Conservation (phyloP, 495 filamentous ascomycete genomes). For the Hypoxylon trugodes region DNA sequence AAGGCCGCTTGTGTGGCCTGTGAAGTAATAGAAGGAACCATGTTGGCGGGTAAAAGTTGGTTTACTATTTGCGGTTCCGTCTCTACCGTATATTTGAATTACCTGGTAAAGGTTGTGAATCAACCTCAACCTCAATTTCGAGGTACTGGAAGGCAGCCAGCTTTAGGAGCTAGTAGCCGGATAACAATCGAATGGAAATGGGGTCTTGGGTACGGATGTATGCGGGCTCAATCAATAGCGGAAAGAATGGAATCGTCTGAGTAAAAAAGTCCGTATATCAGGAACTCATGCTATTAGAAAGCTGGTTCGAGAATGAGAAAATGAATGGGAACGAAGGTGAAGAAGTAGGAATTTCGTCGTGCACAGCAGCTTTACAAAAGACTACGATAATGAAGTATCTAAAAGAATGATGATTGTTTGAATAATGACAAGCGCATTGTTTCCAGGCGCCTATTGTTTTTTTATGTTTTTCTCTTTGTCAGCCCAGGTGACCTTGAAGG, state of each 20-base stretch:
- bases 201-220: not conserved
- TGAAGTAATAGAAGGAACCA: slow-evolving; percentile 40
- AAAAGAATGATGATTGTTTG: slow-evolving; percentile 28
- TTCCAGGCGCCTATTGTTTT: not conserved
- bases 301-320: slow-evolving; percentile 1
- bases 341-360: slow-evolving; percentile 18
- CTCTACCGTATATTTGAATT: slow-evolving; percentile 29
- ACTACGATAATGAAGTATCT: slow-evolving; percentile 14
- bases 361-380: slow-evolving; percentile 15
- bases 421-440: slow-evolving; percentile 23
- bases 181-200: not conserved
- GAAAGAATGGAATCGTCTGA: not conserved
- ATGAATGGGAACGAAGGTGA: not conserved
- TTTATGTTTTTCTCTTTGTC: slow-evolving; percentile 13
- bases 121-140: not conserved
- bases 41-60: slow-evolving; percentile 21
- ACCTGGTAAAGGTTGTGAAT: slow-evolving; percentile 12
- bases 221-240: not conserved
- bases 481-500: slow-evolving; percentile 13
- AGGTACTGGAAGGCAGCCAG: slow-evolving; percentile 19
- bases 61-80: slow-evolving; percentile 2
- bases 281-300: slow-evolving; percentile 5
- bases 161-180: slow-evolving; percentile 6
- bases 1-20: slow-evolving; percentile 50
- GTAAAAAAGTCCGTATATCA: slow-evolving; percentile 3